Percentiles rank a stretch among this genome's conserved stretches.
These are phyloP conservation scores for Russula vinacea DNA, from an alignment of 768 basidiomycete species.

Conservation along the genomic window DNA sequence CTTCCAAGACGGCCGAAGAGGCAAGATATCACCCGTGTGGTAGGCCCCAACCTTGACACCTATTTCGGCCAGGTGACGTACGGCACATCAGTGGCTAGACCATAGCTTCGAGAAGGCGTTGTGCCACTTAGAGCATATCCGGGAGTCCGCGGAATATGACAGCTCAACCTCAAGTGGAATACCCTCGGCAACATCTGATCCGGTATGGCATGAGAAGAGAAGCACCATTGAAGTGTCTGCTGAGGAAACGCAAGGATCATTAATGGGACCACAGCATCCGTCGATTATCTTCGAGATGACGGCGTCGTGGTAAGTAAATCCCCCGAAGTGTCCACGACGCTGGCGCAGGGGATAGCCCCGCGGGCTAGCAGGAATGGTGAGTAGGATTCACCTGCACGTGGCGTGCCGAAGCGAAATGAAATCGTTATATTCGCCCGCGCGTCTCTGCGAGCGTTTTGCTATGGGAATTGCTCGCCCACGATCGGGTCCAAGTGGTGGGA, in stretches of 20 bases:
- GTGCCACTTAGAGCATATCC: conserved; percentile 15
- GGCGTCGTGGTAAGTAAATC: conserved; percentile 26
- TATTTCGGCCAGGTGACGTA: conserved; percentile 12
- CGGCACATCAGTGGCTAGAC: conserved; percentile 9
- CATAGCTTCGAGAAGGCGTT: conserved; percentile 13
- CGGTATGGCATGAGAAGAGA: conserved; percentile 23
- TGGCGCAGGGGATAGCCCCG: conserved; percentile 20
- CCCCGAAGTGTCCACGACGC: conserved; percentile 19
- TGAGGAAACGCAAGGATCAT: conserved; percentile 19
- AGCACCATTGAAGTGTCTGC: conserved; percentile 9
- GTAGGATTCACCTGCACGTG: conserved; percentile 21
- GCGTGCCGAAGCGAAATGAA: conserved; percentile 24
- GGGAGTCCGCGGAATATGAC: conserved; percentile 24
- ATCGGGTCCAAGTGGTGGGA: conserved; percentile 12
- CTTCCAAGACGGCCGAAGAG: not conserved
- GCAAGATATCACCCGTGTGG: conserved; percentile 1
- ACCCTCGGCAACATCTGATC: conserved; percentile 13
- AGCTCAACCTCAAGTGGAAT: conserved; percentile 5
- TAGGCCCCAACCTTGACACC: not conserved
- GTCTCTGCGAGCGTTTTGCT: conserved; percentile 20
- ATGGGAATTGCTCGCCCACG: conserved; percentile 12
- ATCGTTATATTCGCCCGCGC: conserved; percentile 5
- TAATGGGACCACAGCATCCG: conserved; percentile 16
- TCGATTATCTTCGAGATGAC: conserved; percentile 20
- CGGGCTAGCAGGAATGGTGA: conserved; percentile 12